Conservation (phyloP, 75 land plant species). For the Pinus taeda region DNA sequence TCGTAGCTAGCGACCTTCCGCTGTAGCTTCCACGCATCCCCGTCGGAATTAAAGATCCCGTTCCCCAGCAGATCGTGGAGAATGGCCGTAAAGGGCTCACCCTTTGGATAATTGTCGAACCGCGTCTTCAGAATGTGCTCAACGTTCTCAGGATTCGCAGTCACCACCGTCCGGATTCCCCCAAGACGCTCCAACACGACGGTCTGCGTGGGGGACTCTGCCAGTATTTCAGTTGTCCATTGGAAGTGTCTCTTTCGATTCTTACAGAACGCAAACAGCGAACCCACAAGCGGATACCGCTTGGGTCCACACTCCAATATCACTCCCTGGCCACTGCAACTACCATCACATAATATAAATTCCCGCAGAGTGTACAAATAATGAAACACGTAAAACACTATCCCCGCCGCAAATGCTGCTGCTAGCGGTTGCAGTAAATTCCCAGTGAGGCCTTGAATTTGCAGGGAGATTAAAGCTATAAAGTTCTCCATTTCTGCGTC, state of each 20-base stretch:
- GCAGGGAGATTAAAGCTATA: no score
- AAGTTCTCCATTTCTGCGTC: no score
- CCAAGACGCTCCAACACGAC: conserved; percentile 20
- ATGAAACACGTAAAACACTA: conserved; percentile 38
- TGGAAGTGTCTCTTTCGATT: conserved; percentile 53
- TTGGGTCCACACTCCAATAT: not conserved
- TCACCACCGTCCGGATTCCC: conserved; percentile 21
- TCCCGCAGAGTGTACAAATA: no score
- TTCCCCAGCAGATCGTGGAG: conserved; percentile 7
- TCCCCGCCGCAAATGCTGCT: conserved; percentile 45
- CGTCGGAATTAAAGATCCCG: conserved; percentile 62
- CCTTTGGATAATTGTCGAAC: conserved; percentile 39
- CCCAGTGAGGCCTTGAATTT: no score
- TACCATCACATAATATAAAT: not conserved
- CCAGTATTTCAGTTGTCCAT: conserved; percentile 41
- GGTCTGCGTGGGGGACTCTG: conserved; percentile 36
- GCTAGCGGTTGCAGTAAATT: no score
- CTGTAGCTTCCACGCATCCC: conserved; percentile 59
- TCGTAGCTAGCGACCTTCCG: conserved; percentile 63
- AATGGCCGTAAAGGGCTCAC: not conserved
- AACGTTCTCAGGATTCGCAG: conserved; percentile 56
- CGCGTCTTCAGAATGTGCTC: conserved; percentile 38
- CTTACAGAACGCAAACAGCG: conserved; percentile 26
- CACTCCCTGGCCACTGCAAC: not conserved
- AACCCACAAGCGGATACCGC: conserved; percentile 35